Conservation (phyloP, 139 green algal species). For the Picochlorum sp. region DNA sequence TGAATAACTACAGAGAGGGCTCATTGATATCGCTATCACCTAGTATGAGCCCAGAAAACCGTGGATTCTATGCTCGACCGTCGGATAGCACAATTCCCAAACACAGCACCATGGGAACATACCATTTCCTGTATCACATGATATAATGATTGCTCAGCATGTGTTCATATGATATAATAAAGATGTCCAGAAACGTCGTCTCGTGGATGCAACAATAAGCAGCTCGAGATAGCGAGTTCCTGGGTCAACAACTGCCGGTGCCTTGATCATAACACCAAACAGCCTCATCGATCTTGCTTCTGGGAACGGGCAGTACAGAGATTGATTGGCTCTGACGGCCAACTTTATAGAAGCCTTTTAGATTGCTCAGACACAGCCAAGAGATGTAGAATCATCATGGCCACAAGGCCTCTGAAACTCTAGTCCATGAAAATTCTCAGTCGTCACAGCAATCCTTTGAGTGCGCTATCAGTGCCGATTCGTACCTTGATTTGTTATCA, state of each 20-base stretch:
- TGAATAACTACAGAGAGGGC: background rate
- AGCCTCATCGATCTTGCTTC: conserved; percentile 52
- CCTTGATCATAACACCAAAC: conserved; percentile 55
- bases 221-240: conserved; percentile 50
- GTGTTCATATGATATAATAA: too few species aligned
- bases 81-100: conserved; percentile 11
- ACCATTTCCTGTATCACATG: too few species aligned
- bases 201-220: conserved; percentile 17
- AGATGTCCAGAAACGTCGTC: conserved; percentile 49
- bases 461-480: too few species aligned
- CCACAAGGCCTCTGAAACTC: conserved; percentile 64
- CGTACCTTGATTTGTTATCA: too few species aligned
- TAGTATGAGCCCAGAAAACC: conserved; percentile 15
- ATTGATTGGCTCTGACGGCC: conserved; percentile 32
- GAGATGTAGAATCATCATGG: conserved; percentile 61
- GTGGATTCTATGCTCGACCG: conserved; percentile 10
- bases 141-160: too few species aligned
- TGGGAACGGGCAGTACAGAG: conserved; percentile 53
- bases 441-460: conserved; percentile 42
- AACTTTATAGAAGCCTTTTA: conserved; percentile 65
- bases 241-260: conserved; percentile 28
- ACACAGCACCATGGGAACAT: too few species aligned
- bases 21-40: conserved; percentile 3
- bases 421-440: conserved; percentile 59
- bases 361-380: conserved; percentile 72